A percentile compares a stretch with the other conserved stretches of the same genome.
Evolutionary conservation across 352 stramenopile species (phyloP).

Genomic region (Globisporangium solare): DNA sequence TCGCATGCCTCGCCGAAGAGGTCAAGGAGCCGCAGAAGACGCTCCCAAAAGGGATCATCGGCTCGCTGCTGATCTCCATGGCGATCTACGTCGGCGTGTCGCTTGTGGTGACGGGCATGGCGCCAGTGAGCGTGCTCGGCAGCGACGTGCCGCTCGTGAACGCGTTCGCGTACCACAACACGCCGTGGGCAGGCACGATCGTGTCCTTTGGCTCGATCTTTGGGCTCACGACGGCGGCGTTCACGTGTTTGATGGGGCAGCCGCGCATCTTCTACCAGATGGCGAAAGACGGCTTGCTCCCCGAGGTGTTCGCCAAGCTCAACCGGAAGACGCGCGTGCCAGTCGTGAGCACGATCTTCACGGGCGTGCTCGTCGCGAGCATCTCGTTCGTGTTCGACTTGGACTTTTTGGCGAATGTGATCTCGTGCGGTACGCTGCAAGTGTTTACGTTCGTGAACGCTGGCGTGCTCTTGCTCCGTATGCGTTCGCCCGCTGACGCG

Average conservation of each 20-base stretch:
- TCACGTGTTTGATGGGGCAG: slow-evolving; percentile 91
- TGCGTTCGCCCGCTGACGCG: slow-evolving; percentile 31
- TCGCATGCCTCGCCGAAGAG: slow-evolving; percentile 89
- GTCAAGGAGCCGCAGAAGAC: slow-evolving; percentile 87
- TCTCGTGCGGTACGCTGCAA: slow-evolving; percentile 88
- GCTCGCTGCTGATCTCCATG: slow-evolving; percentile 88
- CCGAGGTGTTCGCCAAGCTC: slow-evolving; percentile 55
- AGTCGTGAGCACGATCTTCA: slow-evolving; percentile 86
- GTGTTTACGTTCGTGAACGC: slow-evolving; percentile 93
- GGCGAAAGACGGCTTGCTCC: slow-evolving; percentile 80
- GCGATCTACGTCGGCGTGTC: slow-evolving; percentile 88
- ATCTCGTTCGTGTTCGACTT: slow-evolving; percentile 89
- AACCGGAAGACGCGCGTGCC: slow-evolving; percentile 61
- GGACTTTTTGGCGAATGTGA: slow-evolving; percentile 90
- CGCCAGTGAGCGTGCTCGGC: slow-evolving; percentile 62
- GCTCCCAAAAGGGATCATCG: slow-evolving; percentile 90
- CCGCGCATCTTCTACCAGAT: slow-evolving; percentile 92
- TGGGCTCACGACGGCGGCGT: slow-evolving; percentile 86
- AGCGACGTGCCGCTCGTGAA: slow-evolving; percentile 79
- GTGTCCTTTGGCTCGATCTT: slow-evolving; percentile 92
- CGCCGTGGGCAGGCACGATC: slow-evolving; percentile 69
- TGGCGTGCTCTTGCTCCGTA: slow-evolving; percentile 81
- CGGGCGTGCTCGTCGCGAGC: slow-evolving; percentile 64
- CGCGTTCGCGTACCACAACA: slow-evolving; percentile 72
- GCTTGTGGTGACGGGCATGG: slow-evolving; percentile 88